Evolutionary conservation across 306 rosid genomes (phyloP), one percentile per base, ranked within the genome.

Genomic region (Quercus ilex): DNA sequence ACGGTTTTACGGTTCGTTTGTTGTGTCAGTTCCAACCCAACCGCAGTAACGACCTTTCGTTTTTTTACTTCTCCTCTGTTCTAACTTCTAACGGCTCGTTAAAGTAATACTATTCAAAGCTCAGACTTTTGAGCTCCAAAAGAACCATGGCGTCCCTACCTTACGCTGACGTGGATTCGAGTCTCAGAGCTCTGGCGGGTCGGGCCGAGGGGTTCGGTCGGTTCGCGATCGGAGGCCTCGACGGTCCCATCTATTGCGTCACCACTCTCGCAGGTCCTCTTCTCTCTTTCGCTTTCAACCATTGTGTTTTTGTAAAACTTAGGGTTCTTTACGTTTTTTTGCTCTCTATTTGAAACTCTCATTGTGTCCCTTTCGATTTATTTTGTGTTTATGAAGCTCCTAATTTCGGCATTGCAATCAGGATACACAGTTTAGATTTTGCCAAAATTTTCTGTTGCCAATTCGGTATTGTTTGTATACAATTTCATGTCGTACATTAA

Each of bases 131-230:
- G 20, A n/a, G 64, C 77, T 55, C 65, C 63, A 18, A 55, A 18
- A 62, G 52, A 57, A n/a, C 18, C 1, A 87, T 88, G 93, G 86
- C 74, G 59, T 84, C 86, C 65, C 77, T 82, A n/a, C 92, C 92
- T 6, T 92, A 87, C 81, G 75, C 80, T 12, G 91, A 90, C 43
- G 89, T 83, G 6, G 94, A 92, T 81, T 88, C 88, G 15, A 78
- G 11, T 38, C 55, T 90, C 80, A 75, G 91, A 74, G 81, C 83
- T 20, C 35, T 92, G 79, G 90, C 94, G 13, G 90, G 87, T 53
- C 69, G 76, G 14, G 91, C 92, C 0, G 92, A 92, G 86, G 91
- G 97, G 10, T 92, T 88, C 57, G 91, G 91, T 28, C 86, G 88
- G 74, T 55, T 23, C 57, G 41, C 97, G 69, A 71, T 88, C 10